Evolutionary conservation across 805 yeast species (phyloP), one percentile per base, ranked within the genome.

Genomic region (Lachancea lanzarotensis): DNA sequence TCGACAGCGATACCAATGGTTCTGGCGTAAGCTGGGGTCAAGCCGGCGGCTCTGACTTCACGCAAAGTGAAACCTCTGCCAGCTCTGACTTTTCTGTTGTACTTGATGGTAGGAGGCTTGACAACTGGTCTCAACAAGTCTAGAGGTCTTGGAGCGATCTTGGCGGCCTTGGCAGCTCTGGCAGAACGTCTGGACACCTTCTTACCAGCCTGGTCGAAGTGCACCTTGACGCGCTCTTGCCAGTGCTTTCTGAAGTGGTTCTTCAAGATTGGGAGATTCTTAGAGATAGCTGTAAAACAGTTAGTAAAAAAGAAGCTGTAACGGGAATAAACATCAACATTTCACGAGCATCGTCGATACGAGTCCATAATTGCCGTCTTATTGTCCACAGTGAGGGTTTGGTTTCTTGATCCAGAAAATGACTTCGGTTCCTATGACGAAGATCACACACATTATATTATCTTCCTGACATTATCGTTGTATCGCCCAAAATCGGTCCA

Each of bases 241-340:
- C 98, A 93, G 95, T 91, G 91, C 87, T 91, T 91, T 82, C 97
- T 85, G 95, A 91, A 91, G 82, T 93, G 98, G 84, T 91, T 91
- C 84, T 87, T 88, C 82, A 87, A 85, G 79, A 91, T 79, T 81
- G 98, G 96, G 80, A 89, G 82, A 81, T 91, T 91, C 90, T 93
- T 91, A 67, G 93, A 76, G 82, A 93, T 89, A 76, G 98, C 98
- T 90, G 74, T 6, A n/a, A 15, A 19, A 13, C 11, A 19, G 35
- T 39, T 30, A 30, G 42, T 32, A 27, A n/a, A 32, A 8, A 8
- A 22, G 8, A 22, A 22, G 4, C 25, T 22, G 25, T 22, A 8
- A 22, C 25, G 25, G 8, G 25, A 8, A 22, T 8, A 8, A 22
- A 22, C 25, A n/a, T n/a, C n/a, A n/a, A n/a, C n/a, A n/a, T n/a